A percentile compares a stretch with the other conserved stretches of the same genome.
Evolutionary conservation across 352 stramenopile genomes (phyloP).

Genomic region (Phytophthora megakarya): DNA sequence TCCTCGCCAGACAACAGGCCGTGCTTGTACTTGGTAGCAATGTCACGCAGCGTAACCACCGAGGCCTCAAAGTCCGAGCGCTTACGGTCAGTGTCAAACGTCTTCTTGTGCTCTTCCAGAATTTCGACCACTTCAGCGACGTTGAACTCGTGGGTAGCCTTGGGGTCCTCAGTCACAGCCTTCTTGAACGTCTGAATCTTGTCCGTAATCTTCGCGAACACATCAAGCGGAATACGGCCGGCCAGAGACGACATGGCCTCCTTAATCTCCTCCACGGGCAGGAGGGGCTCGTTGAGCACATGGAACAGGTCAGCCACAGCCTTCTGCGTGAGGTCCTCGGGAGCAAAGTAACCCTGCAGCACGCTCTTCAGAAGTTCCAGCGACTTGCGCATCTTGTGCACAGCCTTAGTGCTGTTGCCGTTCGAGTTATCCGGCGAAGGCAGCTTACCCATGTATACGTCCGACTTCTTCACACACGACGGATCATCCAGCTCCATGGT

Average conservation of each 20-base stretch:
- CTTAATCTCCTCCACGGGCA: slow-evolving; percentile 95
- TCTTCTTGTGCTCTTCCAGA: slow-evolving; percentile 70
- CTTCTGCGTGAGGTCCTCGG: slow-evolving; percentile 79
- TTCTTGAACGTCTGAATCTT: slow-evolving; percentile 79
- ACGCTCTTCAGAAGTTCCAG: slow-evolving; percentile 91
- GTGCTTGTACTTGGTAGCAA: slow-evolving; percentile 77
- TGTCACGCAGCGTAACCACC: slow-evolving; percentile 73
- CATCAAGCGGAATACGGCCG: slow-evolving; percentile 93
- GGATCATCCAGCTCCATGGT: slow-evolving; percentile 98
- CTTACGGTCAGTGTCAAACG: slow-evolving; percentile 56
- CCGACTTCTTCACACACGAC: slow-evolving; percentile 94
- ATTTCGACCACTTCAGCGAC: slow-evolving; percentile 57
- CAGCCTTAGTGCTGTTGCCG: slow-evolving; percentile 50
- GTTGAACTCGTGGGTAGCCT: slow-evolving; percentile 51
- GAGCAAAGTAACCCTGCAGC: slow-evolving; percentile 94
- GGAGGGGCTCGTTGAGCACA: slow-evolving; percentile 64
- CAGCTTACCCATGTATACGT: slow-evolving; percentile 91
- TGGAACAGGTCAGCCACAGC: slow-evolving; percentile 90
- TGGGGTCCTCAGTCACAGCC: slow-evolving; percentile 37
- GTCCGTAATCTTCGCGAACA: slow-evolving; percentile 92
- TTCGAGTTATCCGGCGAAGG: slow-evolving; percentile 44
- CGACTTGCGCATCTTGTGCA: slow-evolving; percentile 77
- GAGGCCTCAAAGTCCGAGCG: slow-evolving; percentile 72
- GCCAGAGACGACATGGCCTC: slow-evolving; percentile 96
- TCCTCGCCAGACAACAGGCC: slow-evolving; percentile 75